Evolutionary conservation across 2,329 filamentous ascomycete genomes (phyloP).

Genomic region (Fusarium chuoi): DNA sequence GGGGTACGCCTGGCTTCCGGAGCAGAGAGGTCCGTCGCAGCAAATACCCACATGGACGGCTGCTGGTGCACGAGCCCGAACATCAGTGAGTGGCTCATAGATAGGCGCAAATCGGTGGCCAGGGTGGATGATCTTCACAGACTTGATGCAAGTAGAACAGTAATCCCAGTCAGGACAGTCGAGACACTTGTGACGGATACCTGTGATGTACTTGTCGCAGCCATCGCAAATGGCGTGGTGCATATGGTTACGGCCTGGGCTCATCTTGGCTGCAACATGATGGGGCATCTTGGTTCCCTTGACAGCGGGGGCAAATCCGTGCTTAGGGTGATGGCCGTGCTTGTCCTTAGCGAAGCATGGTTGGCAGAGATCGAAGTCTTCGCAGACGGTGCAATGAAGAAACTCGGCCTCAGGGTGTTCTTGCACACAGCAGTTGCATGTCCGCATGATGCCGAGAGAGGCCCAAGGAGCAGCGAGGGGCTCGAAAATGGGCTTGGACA

Average conservation of each 20-base stretch:
- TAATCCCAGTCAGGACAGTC: conserved; percentile 98
- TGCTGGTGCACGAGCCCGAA: conserved; percentile 35
- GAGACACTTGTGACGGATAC: conserved; percentile 95
- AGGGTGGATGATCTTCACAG: conserved; percentile 76
- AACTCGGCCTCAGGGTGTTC: conserved; percentile 82
- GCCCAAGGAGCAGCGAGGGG: conserved; percentile 34
- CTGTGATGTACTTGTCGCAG: conserved; percentile 87
- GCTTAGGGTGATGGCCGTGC: conserved; percentile 92
- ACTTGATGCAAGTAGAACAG: conserved; percentile 79
- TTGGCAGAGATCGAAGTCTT: conserved; percentile 93
- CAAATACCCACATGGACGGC: conserved; percentile 84
- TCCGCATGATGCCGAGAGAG: conserved; percentile 60
- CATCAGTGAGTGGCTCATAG: conserved; percentile 72
- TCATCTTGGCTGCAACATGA: conserved; percentile 74
- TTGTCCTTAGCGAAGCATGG: conserved; percentile 78
- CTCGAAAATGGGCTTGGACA: conserved; percentile 37
- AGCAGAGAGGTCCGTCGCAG: conserved; percentile 94
- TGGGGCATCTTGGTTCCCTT: conserved; percentile 69
- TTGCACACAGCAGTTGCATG: conserved; percentile 73
- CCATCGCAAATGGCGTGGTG: conserved; percentile 95
- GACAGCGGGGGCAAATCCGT: conserved; percentile 78
- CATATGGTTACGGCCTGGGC: conserved; percentile 79
- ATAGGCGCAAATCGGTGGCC: conserved; percentile 89
- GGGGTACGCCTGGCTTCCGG: conserved; percentile 61
- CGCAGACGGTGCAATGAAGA: conserved; percentile 84